Percentiles rank a stretch among this genome's conserved stretches.
Conservation (phyloP, 441 rosid species). For the Gossypium lobatum region DNA sequence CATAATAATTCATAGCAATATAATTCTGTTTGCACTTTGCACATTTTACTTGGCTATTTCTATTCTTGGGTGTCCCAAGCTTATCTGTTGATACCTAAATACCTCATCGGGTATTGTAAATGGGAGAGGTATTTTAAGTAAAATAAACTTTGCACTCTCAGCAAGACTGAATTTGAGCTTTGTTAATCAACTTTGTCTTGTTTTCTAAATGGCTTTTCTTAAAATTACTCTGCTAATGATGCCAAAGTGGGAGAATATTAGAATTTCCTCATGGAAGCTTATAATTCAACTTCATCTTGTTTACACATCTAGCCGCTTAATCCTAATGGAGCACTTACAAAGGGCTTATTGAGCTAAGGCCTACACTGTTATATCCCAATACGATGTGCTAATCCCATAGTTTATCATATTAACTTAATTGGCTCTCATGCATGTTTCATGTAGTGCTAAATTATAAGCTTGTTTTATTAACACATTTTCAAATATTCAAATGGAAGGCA, state of each 20-base stretch:
- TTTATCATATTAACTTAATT: background rate
- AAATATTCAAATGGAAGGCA: background rate
- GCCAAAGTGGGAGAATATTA: background rate
- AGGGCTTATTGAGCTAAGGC: background rate
- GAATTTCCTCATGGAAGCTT: background rate
- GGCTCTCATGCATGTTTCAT: background rate
- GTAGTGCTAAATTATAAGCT: background rate
- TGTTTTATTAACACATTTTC: background rate
- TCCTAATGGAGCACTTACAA: background rate
- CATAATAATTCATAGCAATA: too few species aligned
- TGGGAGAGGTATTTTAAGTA: too few species aligned
- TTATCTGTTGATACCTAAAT: too few species aligned
- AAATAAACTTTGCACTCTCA: background rate
- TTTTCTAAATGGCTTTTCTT: background rate
- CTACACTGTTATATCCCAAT: background rate
- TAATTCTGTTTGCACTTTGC: too few species aligned
- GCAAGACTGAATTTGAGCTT: background rate
- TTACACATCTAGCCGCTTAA: background rate
- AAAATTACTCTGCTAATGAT: background rate
- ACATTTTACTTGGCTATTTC: too few species aligned
- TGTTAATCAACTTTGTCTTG: background rate
- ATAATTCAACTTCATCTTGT: background rate
- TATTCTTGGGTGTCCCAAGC: too few species aligned
- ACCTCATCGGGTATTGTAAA: too few species aligned
- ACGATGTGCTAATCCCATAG: background rate